Evolutionary conservation across 306 rosid species (phyloP).

Genomic region (Phaseolus lunatus): DNA sequence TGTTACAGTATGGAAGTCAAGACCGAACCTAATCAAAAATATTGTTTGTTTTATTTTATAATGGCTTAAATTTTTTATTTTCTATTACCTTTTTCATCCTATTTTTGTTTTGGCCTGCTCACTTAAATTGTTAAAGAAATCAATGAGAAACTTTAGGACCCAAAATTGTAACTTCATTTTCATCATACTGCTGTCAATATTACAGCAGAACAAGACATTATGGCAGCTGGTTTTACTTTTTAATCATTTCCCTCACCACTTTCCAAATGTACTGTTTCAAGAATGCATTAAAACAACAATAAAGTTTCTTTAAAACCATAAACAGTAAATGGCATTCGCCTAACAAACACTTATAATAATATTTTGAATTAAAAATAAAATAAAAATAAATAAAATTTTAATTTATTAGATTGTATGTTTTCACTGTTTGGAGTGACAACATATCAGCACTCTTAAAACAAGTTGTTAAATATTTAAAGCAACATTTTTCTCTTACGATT

Average conservation of each 20-base stretch:
- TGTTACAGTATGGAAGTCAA: neutral
- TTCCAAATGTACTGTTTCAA: neutral
- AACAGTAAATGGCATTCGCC: too few species aligned
- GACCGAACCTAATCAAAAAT: neutral
- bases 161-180: neutral
- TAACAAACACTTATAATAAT: too few species aligned
- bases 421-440: too few species aligned
- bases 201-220: neutral
- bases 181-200: neutral
- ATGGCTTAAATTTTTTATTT: neutral
- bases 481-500: neutral
- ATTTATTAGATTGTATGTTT: too few species aligned
- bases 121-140: neutral
- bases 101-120: neutral
- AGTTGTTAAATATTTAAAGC: neutral
- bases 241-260: neutral
- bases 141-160: neutral
- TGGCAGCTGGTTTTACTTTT: neutral
- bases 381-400: too few species aligned
- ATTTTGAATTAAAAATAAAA: too few species aligned
- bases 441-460: too few species aligned
- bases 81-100: neutral
- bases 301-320: too few species aligned
- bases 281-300: neutral
- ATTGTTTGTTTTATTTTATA: neutral